phyloP scores from a whole-genome alignment of 2,329 filamentous ascomycete species.

The Neofusicoccum sp. region DNA sequence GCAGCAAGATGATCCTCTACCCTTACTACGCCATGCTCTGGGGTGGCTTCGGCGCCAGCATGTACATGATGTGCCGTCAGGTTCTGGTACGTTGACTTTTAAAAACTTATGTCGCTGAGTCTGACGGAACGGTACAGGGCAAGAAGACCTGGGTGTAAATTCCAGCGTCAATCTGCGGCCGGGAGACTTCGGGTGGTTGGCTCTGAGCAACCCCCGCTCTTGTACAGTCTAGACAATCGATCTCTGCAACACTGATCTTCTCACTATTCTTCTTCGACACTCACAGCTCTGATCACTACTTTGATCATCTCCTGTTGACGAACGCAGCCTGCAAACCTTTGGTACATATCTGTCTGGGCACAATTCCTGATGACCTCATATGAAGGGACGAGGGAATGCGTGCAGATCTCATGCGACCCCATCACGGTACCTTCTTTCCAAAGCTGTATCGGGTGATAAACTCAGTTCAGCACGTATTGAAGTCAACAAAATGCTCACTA shows the following conservation, averaged over 20 bases:
- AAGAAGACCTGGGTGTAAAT: conserved; percentile 69
- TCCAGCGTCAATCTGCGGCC: not conserved
- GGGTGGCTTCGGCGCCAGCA: conserved; percentile 55
- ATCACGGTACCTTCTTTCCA: no score
- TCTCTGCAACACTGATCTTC: not conserved
- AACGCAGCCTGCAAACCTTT: no score
- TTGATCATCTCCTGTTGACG: not conserved
- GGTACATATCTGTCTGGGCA: no score
- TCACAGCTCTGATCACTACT: not conserved
- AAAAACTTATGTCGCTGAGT: not conserved
- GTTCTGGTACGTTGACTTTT: conserved; percentile 46
- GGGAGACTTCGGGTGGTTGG: conserved; percentile 2
- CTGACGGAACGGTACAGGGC: conserved; percentile 43
- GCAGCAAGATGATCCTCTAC: conserved; percentile 63
- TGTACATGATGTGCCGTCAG: conserved; percentile 75
- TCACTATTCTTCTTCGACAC: not conserved
- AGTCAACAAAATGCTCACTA: no score
- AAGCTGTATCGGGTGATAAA: no score
- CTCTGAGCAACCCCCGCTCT: conserved; percentile 5
- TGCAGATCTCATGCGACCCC: no score
- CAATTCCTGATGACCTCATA: no score
- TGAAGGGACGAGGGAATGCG: no score
- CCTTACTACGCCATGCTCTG: conserved; percentile 67
- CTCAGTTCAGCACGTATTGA: no score
- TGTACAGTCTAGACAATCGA: conserved; percentile 19